Conservation (phyloP, 139 green algal species). For the Yamagishiella unicocca region DNA sequence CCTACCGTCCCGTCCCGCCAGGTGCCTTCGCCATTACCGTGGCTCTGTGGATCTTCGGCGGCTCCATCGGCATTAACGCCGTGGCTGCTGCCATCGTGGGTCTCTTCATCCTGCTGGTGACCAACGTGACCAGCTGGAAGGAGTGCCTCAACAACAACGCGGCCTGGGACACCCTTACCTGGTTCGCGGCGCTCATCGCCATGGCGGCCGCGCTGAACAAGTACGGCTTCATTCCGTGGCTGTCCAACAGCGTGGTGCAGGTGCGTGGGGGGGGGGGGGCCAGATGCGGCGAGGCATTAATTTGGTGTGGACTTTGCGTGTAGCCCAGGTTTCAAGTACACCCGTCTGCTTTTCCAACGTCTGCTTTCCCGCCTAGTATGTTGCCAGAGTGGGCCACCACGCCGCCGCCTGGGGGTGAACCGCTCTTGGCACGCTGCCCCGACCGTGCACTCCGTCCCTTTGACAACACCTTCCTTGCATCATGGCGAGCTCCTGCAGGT, state of each 20-base stretch:
- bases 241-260: conserved; percentile 89
- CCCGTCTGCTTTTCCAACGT: too few species aligned
- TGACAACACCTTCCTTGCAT: too few species aligned
- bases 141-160: conserved; percentile 78
- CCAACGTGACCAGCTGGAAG: conserved; percentile 82
- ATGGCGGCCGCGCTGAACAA: conserved; percentile 98
- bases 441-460: too few species aligned
- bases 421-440: too few species aligned
- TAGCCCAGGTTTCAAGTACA: too few species aligned
- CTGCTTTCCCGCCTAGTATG: too few species aligned
- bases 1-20: background rate
- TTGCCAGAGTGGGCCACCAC: too few species aligned
- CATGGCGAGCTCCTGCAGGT: too few species aligned
- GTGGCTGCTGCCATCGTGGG: conserved; percentile 97
- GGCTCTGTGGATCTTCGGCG: conserved; percentile 94
- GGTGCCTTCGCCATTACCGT: conserved; percentile 92
- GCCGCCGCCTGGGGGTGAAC: too few species aligned
- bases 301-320: too few species aligned
- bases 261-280: conserved; percentile 61
- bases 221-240: conserved; percentile 98
- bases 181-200: conserved; percentile 99
- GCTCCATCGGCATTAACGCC: conserved; percentile 89
- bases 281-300: too few species aligned
- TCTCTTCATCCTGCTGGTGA: conserved; percentile 95
- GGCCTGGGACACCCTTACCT: conserved; percentile 99